phyloP scores from a whole-genome alignment of 805 yeast genomes.

The Candida awuae region DNA sequence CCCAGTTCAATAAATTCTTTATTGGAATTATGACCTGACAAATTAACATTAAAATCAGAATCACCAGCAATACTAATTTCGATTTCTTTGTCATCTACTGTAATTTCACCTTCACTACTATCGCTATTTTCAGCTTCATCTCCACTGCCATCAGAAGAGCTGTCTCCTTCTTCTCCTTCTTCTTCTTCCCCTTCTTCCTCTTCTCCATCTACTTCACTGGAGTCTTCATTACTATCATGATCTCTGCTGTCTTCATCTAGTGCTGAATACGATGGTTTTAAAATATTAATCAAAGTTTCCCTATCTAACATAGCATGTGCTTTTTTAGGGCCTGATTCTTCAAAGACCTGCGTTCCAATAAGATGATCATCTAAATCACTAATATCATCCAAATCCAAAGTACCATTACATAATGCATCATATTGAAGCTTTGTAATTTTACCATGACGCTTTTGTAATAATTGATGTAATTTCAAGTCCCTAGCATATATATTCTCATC shows the following conservation, averaged over 20 bases:
- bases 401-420: constrained; percentile 9
- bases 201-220: too few species aligned
- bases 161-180: not conserved
- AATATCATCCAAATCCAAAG: constrained; percentile 4
- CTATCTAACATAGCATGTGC: constrained; percentile 4
- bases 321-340: not conserved
- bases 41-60: too few species aligned
- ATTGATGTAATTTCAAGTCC: constrained; percentile 42
- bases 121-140: not conserved
- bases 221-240: constrained; percentile 1
- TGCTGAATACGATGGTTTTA: not conserved
- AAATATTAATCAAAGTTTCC: not conserved
- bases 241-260: too few species aligned
- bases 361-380: constrained; percentile 12
- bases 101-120: too few species aligned
- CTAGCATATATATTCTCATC: constrained; percentile 45
- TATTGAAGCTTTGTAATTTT: constrained; percentile 25
- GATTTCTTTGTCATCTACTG: too few species aligned
- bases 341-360: not conserved
- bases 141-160: not conserved
- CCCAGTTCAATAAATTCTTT: too few species aligned
- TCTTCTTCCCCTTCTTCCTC: too few species aligned
- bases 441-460: constrained; percentile 22
- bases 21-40: too few species aligned
- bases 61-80: too few species aligned